phyloP scores from a whole-genome alignment of 164 flowering plant species.

The Nymphaea colorata region DNA sequence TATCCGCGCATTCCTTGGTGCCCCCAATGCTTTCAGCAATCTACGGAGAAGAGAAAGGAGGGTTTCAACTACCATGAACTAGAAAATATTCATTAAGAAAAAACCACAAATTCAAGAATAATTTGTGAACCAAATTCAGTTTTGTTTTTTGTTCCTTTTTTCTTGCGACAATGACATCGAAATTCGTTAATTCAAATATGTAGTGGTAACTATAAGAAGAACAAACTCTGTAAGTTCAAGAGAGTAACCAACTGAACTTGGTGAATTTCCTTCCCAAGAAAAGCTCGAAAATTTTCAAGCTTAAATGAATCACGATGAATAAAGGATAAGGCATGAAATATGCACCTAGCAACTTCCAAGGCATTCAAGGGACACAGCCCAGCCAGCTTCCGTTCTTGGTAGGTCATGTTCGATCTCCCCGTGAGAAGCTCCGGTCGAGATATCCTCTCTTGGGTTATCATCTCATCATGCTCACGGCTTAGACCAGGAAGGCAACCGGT shows the following conservation, averaged over 20 bases:
- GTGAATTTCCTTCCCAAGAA: no score
- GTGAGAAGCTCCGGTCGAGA: conserved; percentile 77
- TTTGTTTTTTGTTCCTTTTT: no score
- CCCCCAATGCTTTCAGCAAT: conserved; percentile 92
- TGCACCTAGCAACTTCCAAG: conserved; percentile 72
- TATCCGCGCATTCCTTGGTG: conserved; percentile 65
- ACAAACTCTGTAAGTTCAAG: not conserved
- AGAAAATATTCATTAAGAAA: no score
- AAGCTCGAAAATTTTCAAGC: not conserved
- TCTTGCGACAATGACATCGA: no score
- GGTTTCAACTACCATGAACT: not conserved
- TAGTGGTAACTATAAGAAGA: not conserved
- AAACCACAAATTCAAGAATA: no score
- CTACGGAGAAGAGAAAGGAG: conserved; percentile 18
- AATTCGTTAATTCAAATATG: not conserved
- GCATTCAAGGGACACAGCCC: conserved; percentile 96
- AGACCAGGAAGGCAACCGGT: conserved; percentile 96
- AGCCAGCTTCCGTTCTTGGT: conserved; percentile 81
- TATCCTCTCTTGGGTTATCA: conserved; percentile 63
- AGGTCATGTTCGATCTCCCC: conserved; percentile 78
- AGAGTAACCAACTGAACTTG: not conserved
- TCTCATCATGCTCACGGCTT: conserved; percentile 59
- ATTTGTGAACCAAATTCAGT: no score
- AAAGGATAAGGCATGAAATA: not conserved
- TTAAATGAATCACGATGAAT: not conserved